Evolutionary conservation across 1,284 basidiomycete genomes (phyloP).

Genomic region (Microbotryum saponariae): DNA sequence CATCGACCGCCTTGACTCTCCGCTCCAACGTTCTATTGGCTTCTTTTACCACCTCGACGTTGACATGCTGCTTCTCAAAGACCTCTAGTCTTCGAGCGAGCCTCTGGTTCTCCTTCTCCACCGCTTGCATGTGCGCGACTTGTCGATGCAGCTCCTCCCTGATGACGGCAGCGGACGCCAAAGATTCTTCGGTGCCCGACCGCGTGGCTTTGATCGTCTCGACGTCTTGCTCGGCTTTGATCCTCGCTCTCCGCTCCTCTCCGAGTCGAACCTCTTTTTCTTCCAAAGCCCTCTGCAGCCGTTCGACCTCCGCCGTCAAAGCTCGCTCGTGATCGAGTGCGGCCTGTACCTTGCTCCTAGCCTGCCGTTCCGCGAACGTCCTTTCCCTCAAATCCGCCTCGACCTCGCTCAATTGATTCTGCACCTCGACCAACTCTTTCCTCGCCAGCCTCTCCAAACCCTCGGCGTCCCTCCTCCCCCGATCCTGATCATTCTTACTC

Average conservation of each 20-base stretch:
- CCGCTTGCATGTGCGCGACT: slow-evolving; percentile 49
- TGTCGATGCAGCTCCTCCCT: slow-evolving; percentile 31
- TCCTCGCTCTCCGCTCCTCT: slow-evolving; percentile 12
- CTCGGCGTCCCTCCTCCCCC: slow-evolving; percentile 10
- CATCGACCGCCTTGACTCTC: slow-evolving; percentile 51
- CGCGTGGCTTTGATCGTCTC: slow-evolving; percentile 12
- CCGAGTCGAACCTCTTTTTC: background rate
- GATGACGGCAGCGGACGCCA: slow-evolving; percentile 2
- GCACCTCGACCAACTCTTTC: slow-evolving; percentile 9
- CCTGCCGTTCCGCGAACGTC: slow-evolving; percentile 22
- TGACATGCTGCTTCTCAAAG: slow-evolving; percentile 52
- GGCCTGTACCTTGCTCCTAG: slow-evolving; percentile 13
- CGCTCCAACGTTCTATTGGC: slow-evolving; percentile 60
- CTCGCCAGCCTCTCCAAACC: slow-evolving; percentile 17
- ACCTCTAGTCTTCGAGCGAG: slow-evolving; percentile 51
- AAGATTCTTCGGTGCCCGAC: slow-evolving; percentile 7
- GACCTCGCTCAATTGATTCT: slow-evolving; percentile 27
- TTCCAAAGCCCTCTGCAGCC: slow-evolving; percentile 5
- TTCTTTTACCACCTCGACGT: slow-evolving; percentile 62
- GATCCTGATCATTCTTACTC: slow-evolving; percentile 12
- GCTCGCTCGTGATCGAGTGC: slow-evolving; percentile 13
- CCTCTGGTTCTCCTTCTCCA: slow-evolving; percentile 58
- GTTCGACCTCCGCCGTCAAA: slow-evolving; percentile 18
- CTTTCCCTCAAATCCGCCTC: slow-evolving; percentile 15
- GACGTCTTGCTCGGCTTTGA: slow-evolving; percentile 21